phyloP scores from a whole-genome alignment of 352 stramenopile genomes.

The Peronospora tabacina region DNA sequence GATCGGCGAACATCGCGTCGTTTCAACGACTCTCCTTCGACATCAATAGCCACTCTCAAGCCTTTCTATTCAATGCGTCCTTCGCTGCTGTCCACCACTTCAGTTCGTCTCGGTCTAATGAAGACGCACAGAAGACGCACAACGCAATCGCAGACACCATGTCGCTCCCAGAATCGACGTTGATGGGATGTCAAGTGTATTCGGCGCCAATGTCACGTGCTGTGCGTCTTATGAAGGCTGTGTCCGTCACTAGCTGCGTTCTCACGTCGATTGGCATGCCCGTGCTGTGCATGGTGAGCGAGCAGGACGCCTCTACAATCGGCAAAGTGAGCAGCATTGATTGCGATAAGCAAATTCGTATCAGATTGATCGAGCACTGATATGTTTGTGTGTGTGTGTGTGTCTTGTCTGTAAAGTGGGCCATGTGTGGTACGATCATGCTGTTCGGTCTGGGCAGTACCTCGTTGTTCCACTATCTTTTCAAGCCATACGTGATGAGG shows the following conservation, averaged over 20 bases:
- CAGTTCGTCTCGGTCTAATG: conserved; percentile 12
- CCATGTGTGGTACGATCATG: conserved; percentile 86
- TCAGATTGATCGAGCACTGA: conserved; percentile 1
- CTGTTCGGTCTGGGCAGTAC: conserved; percentile 78
- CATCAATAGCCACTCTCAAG: conserved; percentile 2
- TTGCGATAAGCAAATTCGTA: background rate
- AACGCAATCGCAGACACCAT: background rate
- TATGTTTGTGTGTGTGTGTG: background rate
- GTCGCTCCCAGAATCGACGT: background rate
- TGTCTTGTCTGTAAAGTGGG: conserved; percentile 38
- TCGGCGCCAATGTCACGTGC: conserved; percentile 60
- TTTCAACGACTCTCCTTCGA: conserved; percentile 16
- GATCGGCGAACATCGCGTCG: conserved; percentile 1
- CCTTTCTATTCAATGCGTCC: background rate
- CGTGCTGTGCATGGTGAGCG: conserved; percentile 58
- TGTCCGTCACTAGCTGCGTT: conserved; percentile 75
- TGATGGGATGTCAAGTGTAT: conserved; percentile 40
- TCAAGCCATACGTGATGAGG: conserved; percentile 79
- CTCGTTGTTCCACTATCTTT: conserved; percentile 76
- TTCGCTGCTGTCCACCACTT: conserved; percentile 10
- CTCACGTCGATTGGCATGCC: conserved; percentile 80
- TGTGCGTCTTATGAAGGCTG: conserved; percentile 82
- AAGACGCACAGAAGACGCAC: conserved; percentile 11
- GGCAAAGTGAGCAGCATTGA: conserved; percentile 39
- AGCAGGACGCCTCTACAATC: conserved; percentile 61